Base-by-base conservation (phyloP, 2,329 filamentous ascomycete species). In the Trichoderma atrobrunneum region DNA sequence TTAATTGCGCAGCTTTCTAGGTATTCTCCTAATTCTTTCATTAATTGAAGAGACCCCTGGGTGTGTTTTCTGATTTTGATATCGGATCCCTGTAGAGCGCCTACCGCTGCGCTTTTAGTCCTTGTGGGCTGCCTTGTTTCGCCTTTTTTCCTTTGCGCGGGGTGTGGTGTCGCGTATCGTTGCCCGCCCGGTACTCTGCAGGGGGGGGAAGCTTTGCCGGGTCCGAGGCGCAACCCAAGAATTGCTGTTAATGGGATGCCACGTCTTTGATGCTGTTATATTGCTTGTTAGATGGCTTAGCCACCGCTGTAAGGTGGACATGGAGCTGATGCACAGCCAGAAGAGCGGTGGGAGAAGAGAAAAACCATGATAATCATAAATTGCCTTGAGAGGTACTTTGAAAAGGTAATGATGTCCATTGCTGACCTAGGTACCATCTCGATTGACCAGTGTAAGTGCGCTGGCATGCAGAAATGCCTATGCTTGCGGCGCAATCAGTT, bases 121-220 rank as follows among this genome's bases (percentile, higher is more conserved):
- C n/a, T 70, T 21, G 39, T 54, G 21, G 30, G 67, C 32, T 70
- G 67, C 67, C 67, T 70, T 62, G n/a, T 54, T 36, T 59, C 43
- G n/a, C 65, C 54, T 62, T 62, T 36, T 24, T 34, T 16, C 6
- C 34, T 16, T 61, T 21, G 51, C 34, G 65, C 26, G n/a, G 56
- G 65, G 57, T 70, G 57, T 24, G 24, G 32, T 21, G 21, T 8
- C 60, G 60, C 34, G 14, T 16, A 28, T 69, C 36, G n/a, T 6
- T 51, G 39, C 28, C 28, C 48, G 21, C 48, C 48, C 48, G 21
- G 48, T 54, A 54, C 10, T 61, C 56, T 59, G 36, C 66, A 69
- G 66, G 56, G 56, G 28, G 32, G 51, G 43, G 36, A 7, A 24
- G 30, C 18, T 60, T 48, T 24, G 26, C 32, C 39, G 64, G 48